phyloP scores from a whole-genome alignment of 2,329 filamentous ascomycete species.

The Hymenotorrendiella dingleyae region DNA sequence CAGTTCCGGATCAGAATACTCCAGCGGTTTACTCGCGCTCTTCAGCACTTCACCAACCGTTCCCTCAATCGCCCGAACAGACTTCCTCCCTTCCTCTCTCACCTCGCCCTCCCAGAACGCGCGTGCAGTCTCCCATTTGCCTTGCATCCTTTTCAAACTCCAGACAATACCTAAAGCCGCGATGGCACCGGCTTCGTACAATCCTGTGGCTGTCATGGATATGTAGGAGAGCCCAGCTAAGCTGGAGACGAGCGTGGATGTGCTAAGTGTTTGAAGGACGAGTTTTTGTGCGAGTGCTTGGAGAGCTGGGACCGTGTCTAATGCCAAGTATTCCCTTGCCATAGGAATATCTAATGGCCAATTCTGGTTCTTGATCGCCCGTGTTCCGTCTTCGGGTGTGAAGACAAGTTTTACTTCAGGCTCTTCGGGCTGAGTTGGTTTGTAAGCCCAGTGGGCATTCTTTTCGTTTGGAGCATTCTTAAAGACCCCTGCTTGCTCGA shows the following conservation, averaged over 20 bases:
- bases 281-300: conserved; percentile 69
- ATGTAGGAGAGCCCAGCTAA: conserved; percentile 53
- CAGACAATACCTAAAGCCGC: conserved; percentile 55
- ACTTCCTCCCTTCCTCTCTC: conserved; percentile 60
- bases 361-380: conserved; percentile 15
- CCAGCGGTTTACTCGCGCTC: conserved; percentile 6
- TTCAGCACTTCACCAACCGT: conserved; percentile 44
- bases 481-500: conserved; percentile 56
- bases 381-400: conserved; percentile 12
- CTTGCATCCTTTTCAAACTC: conserved; percentile 54
- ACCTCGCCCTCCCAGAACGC: conserved; percentile 60
- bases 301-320: conserved; percentile 62
- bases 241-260: conserved; percentile 55
- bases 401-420: conserved; percentile 19
- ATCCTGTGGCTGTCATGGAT: conserved; percentile 44
- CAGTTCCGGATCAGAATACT: conserved; percentile 15
- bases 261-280: conserved; percentile 65
- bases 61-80: conserved; percentile 50
- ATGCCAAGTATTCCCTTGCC: conserved; percentile 60
- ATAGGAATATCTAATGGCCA: conserved; percentile 74
- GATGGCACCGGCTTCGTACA: conserved; percentile 58
- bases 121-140: conserved; percentile 55
- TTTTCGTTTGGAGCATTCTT: conserved; percentile 2
- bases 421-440: conserved; percentile 12
- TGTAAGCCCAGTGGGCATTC: conserved; percentile 24